Evolutionary conservation across 768 basidiomycete species (phyloP).

Genomic region (Agrocybe praecox): DNA sequence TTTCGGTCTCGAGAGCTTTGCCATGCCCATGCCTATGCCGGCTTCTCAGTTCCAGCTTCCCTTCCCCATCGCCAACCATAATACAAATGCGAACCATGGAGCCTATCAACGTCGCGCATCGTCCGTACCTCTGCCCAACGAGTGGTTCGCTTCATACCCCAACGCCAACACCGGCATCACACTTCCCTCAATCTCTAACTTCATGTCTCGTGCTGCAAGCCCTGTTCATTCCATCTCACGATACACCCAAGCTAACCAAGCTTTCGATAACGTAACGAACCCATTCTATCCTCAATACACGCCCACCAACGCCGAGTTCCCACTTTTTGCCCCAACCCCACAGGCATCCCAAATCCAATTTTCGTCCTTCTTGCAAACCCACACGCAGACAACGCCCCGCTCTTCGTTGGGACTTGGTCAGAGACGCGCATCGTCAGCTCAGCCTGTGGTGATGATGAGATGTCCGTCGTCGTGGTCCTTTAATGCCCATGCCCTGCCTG

Average conservation of each 20-base stretch:
- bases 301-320: conserved; percentile 42
- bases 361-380: not conserved
- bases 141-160: conserved; percentile 29
- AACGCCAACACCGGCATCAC: conserved; percentile 37
- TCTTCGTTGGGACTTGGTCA: conserved; percentile 9
- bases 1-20: not conserved
- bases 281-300: not conserved
- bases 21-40: not conserved
- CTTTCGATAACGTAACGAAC: not conserved
- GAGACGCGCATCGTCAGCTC: conserved; percentile 14
- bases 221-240: not conserved
- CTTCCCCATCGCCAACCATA: conserved; percentile 1
- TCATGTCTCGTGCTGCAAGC: not conserved
- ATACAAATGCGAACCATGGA: not conserved
- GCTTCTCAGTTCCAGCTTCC: not conserved
- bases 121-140: conserved; percentile 63
- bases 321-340: conserved; percentile 7
- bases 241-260: not conserved
- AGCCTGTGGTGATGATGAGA: conserved; percentile 12
- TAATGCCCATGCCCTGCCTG: not conserved
- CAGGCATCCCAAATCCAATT: not conserved
- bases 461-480: conserved; percentile 12
- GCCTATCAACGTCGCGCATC: conserved; percentile 54
- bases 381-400: conserved; percentile 2
- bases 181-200: conserved; percentile 23